phyloP scores from a whole-genome alignment of 441 rosid species.

The Cnidoscolus chayamansa region DNA sequence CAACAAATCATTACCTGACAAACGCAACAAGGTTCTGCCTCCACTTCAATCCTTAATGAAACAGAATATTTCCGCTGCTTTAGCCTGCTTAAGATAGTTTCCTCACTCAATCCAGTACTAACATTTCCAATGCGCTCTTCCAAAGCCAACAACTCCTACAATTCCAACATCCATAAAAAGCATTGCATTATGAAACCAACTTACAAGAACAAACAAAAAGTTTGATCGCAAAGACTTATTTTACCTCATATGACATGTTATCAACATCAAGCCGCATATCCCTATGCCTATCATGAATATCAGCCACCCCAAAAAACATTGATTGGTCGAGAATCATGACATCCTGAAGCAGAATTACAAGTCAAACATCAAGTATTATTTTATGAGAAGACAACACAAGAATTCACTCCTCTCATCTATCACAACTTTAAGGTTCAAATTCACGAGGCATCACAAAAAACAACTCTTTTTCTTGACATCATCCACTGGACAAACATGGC shows the following conservation, averaged over 20 bases:
- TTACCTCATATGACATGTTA: constrained; percentile 92
- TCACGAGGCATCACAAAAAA: not conserved
- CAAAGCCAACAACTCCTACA: constrained; percentile 78
- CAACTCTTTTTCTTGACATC: not conserved
- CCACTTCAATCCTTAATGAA: constrained; percentile 4
- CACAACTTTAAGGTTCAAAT: not conserved
- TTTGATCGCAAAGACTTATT: not conserved
- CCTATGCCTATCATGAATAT: constrained; percentile 71
- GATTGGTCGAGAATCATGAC: constrained; percentile 67
- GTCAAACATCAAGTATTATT: too few species aligned
- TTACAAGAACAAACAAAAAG: not conserved
- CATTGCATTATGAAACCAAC: too few species aligned
- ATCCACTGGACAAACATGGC: not conserved
- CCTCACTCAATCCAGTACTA: constrained; percentile 69
- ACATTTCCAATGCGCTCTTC: constrained; percentile 83
- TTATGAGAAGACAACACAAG: too few species aligned
- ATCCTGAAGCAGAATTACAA: constrained; percentile 46
- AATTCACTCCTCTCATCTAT: too few species aligned
- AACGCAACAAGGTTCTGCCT: constrained; percentile 71
- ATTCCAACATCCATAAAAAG: constrained; percentile 11
- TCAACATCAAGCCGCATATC: constrained; percentile 90
- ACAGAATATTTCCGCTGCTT: constrained; percentile 42
- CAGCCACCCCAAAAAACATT: constrained; percentile 55
- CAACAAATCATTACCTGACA: constrained; percentile 51
- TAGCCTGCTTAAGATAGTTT: constrained; percentile 53